Conservation (phyloP, 257 asterid species). For the Fraxinus anomala region DNA sequence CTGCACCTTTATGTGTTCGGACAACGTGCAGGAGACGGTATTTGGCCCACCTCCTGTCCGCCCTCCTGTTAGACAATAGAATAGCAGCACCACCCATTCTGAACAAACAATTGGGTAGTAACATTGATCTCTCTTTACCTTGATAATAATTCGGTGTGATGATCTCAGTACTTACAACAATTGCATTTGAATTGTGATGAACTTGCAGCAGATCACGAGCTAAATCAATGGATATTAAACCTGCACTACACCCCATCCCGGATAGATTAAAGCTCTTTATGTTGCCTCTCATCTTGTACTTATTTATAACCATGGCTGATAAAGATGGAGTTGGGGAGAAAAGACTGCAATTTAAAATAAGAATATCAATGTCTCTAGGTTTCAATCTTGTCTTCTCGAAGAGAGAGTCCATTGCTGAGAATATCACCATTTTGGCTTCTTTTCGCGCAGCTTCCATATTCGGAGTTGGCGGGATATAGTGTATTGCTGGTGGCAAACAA, state of each 20-base stretch:
- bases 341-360: conserved; percentile 38
- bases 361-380: conserved; percentile 36
- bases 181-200: conserved; percentile 25
- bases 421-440: conserved; percentile 37
- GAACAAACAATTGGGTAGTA: conserved; percentile 37
- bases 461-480: conserved; percentile 34
- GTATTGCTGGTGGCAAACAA: conserved; percentile 34
- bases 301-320: conserved; percentile 36
- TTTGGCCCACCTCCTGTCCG: conserved; percentile 25
- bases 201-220: conserved; percentile 36
- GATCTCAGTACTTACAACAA: conserved; percentile 36
- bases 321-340: conserved; percentile 38
- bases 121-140: conserved; percentile 42
- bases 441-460: conserved; percentile 27
- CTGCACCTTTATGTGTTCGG: conserved; percentile 31
- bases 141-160: conserved; percentile 34
- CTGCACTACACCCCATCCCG: conserved; percentile 44
- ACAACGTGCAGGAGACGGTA: conserved; percentile 31
- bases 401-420: conserved; percentile 29
- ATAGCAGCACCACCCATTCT: conserved; percentile 39
- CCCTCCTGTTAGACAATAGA: conserved; percentile 27
- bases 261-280: conserved; percentile 36
- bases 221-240: conserved; percentile 35
- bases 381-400: conserved; percentile 28
- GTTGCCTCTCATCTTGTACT: conserved; percentile 35